Evolutionary conservation across 805 yeast genomes (phyloP), one percentile per base, ranked within the genome.

Genomic region (Metschnikowia sp.): DNA sequence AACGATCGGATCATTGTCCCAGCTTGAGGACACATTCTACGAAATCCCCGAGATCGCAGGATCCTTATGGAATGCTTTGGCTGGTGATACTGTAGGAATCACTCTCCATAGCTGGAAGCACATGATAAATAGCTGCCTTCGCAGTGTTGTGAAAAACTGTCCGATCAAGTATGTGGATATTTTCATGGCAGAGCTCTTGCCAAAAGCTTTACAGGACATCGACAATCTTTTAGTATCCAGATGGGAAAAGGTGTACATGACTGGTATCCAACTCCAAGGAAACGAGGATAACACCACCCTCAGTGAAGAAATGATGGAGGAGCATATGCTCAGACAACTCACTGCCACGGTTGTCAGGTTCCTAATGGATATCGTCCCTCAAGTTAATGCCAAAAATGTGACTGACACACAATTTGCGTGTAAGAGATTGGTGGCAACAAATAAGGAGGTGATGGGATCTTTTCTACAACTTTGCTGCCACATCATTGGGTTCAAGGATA

Each of bases 261-360:
- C 77, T 31, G 84, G 86, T 3, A 59, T 79, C 34, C 82, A 79
- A 53, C 65, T 77, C 35, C 81, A 77, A 55, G 83, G 83, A 0
- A 76, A 77, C 37, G 82, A 78, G 37, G 84, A 82, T 51, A 96
- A 90, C 57, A 91, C 83, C 44, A 88, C 89, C 22, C 74, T 92
- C 59, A 84, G 94, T n/a, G 97, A 91, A 56, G 99, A 94, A 62
- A 94, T 94, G 95, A 85, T 94, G 87, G 97, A 92, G 56, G 99
- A 94, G 63, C 96, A 92, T 65, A 78, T 92, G 74, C 71, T 92
- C 50, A 76, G 99, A 56, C 98, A 94, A 63, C 77, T 94, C 35
- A 91, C 98, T 0, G 96, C 96, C 2, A 91, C 95, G 3, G 88
- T 88, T 10, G 96, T 86, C 45, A 74, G 97, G 49, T 75, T 91